Evolutionary conservation across 345 rosid genomes (phyloP).

Genomic region (Gossypium sturtianum): DNA sequence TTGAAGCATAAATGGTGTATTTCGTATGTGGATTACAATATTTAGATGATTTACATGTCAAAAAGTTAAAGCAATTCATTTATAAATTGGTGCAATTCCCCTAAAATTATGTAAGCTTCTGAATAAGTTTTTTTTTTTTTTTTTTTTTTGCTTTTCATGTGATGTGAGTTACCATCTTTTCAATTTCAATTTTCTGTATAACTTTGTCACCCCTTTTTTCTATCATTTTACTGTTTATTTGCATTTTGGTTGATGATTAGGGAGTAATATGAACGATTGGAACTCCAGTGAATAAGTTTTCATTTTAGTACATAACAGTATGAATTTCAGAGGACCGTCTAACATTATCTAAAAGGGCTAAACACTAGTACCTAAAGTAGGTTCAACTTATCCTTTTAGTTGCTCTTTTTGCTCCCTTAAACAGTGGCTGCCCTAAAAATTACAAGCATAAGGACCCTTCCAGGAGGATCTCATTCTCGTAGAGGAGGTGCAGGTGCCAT

Average conservation of each 20-base stretch:
- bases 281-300: not conserved
- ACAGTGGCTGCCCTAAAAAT: conserved; percentile 27
- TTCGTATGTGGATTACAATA: not conserved
- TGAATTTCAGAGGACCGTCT: not conserved
- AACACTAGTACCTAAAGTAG: not conserved
- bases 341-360: not conserved
- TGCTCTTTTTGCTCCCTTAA: not conserved
- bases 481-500: conserved; percentile 50
- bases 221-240: not conserved
- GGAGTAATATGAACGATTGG: not conserved
- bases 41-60: not conserved
- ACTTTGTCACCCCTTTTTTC: not conserved
- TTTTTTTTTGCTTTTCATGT: not conserved
- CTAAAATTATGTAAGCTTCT: not conserved
- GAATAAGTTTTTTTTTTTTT: not conserved
- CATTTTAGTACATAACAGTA: not conserved
- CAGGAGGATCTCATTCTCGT: conserved; percentile 23
- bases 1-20: not conserved
- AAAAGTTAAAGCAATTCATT: not conserved
- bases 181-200: not conserved
- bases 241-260: not conserved
- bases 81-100: not conserved
- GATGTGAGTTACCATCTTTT: not conserved
- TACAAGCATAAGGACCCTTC: conserved; percentile 20
- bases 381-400: not conserved